Base-by-base conservation (phyloP, 2,329 filamentous ascomycete genomes). In the Colletotrichum camelliae region DNA sequence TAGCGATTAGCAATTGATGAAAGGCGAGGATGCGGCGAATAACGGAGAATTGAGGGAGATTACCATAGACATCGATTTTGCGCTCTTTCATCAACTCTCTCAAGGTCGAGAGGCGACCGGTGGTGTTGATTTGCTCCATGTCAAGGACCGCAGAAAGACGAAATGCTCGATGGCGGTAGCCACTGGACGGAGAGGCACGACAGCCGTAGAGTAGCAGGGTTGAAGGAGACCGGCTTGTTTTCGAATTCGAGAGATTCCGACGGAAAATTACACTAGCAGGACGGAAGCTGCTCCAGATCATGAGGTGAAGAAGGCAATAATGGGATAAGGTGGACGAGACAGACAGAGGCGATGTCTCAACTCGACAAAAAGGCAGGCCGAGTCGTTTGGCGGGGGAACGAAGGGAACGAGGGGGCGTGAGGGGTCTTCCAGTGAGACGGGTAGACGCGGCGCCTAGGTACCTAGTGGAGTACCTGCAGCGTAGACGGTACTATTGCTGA, bases 11-110 rank as follows among this genome's bases (percentile, higher is more conserved):
- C 80, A 78, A 78, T 10, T 33, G 9, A 8, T 12, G 10, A 33
- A 24, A 52, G 43, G n/a, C 43, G 52, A 71, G 24, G 35, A 33
- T 24, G 18, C 37, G 64, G 58, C 13, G 21, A 55, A 60, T 29
- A 35, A n/a, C 18, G 7, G 10, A 27, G 8, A 57, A 24, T 24
- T 24, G n/a, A 21, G 43, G 43, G 21, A 52, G 43, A 52, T 12
- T 24, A 98, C 96, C 94, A 88, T 99, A 99, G 76, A 98, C 90
- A 85, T 98, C 96, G 79, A 99, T 90, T 79, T 95, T 93, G 82
- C 94, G 90, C 85, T 96, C 90, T 86, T 92, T 93, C 97, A 99
- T 99, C 83, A 98, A 88, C 83, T 93, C 89, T 82, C 97, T 92
- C 81, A 99, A 90, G 85, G 91, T 90, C 78, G 91, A 86, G 78